Conservation (phyloP, 495 filamentous ascomycete species). For the Penicillium paxilli region DNA sequence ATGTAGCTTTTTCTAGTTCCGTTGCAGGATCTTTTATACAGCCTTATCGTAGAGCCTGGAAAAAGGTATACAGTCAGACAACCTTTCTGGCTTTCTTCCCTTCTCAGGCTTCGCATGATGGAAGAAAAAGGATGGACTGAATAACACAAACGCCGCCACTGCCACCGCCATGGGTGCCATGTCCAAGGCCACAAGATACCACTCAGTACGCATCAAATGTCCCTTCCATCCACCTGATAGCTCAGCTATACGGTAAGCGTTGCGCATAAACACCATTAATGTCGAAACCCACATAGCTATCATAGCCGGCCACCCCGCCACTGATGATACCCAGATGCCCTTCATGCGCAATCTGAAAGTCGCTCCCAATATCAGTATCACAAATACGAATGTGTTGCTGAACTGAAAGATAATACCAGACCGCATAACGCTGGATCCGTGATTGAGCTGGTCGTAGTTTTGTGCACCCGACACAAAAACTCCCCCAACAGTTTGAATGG, state of each 20-base stretch:
- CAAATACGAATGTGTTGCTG: constrained; percentile 4
- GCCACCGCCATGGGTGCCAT: constrained; percentile 4
- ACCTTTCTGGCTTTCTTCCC: background rate
- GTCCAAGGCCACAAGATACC: constrained; percentile 6
- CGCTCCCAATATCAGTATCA: background rate
- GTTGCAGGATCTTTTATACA: too few species aligned
- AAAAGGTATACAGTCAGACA: background rate
- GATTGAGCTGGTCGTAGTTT: background rate
- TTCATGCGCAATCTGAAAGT: background rate
- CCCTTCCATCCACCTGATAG: constrained; percentile 7
- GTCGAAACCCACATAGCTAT: constrained; percentile 5
- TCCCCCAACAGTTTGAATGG: constrained; percentile 7
- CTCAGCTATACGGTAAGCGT: constrained; percentile 6
- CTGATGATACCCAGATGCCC: background rate
- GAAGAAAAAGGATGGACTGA: constrained; percentile 3
- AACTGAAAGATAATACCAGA: constrained; percentile 7
- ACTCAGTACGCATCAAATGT: constrained; percentile 3
- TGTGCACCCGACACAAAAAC: constrained; percentile 2
- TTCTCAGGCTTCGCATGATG: background rate
- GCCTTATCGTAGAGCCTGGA: background rate
- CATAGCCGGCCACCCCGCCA: background rate
- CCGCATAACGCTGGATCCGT: background rate
- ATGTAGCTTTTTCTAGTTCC: too few species aligned
- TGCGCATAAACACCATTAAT: constrained; percentile 4
- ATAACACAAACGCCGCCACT: background rate